Conservation (phyloP, 1,284 basidiomycete species). For the Boletus coffeatus region DNA sequence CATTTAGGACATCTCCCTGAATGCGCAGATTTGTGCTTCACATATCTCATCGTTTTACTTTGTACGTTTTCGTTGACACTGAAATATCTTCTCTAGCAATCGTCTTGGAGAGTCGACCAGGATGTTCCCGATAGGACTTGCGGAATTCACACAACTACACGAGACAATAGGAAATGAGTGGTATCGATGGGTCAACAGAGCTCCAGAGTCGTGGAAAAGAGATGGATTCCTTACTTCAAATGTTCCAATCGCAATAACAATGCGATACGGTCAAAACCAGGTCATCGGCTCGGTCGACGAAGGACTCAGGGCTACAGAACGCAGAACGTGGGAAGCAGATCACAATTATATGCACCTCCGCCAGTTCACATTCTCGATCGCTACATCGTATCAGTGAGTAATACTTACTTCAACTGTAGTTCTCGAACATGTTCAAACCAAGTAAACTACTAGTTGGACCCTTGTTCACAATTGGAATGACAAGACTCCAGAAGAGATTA, state of each 20-base stretch:
- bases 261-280: not conserved
- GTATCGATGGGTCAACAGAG: not conserved
- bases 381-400: not conserved
- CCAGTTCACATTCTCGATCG: not conserved
- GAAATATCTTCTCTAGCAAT: not conserved
- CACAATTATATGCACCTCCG: not conserved
- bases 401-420: no score
- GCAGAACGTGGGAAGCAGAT: not conserved
- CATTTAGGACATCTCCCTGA: no score
- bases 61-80: no score
- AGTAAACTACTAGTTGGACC: not conserved
- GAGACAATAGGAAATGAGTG: not conserved
- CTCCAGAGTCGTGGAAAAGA: fast-evolving
- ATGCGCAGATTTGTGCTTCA: no score
- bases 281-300: not conserved
- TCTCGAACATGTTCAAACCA: no score
- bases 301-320: not conserved
- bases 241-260: not conserved
- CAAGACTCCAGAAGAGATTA: not conserved
- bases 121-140: not conserved
- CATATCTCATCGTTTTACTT: no score
- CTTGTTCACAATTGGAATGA: not conserved
- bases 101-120: not conserved
- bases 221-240: not conserved
- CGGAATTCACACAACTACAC: not conserved